phyloP scores from a whole-genome alignment of 2,329 filamentous ascomycete species.

The Sarocladiaceae sp. region DNA sequence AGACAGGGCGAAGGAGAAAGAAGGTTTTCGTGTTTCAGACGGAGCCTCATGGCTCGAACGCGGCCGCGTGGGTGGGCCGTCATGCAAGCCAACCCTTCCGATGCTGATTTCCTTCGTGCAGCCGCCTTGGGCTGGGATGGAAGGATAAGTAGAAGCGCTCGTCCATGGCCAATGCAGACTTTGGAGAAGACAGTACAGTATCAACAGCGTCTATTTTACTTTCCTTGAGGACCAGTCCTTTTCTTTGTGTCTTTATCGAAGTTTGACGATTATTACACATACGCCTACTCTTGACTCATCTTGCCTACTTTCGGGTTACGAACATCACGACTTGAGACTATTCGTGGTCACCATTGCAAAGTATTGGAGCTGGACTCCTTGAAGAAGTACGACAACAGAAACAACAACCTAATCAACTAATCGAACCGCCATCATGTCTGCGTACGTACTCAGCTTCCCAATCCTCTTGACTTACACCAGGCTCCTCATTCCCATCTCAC shows the following conservation, averaged over 20 bases:
- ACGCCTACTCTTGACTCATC: background rate
- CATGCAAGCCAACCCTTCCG: no score
- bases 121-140: background rate
- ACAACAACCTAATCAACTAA: background rate
- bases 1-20: background rate
- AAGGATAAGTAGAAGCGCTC: conserved; percentile 9
- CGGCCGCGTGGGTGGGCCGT: conserved; percentile 7
- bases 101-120: no score
- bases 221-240: conserved; percentile 6
- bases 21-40: conserved; percentile 1
- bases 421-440: conserved; percentile 10
- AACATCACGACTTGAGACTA: no score
- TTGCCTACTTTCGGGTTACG: no score
- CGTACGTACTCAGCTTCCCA: conserved; percentile 6
- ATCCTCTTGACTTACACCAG: background rate
- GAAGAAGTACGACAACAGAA: background rate
- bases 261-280: background rate
- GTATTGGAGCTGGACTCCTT: conserved; percentile 11
- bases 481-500: conserved; percentile 6
- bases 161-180: background rate
- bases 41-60: conserved; percentile 1
- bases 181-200: no score
- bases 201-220: background rate
- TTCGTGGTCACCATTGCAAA: background rate
- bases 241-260: conserved; percentile 3